Evolutionary conservation across 2,329 filamentous ascomycete genomes (phyloP), one percentile per base, ranked within the genome.

Genomic region (Canariomyces notabilis): DNA sequence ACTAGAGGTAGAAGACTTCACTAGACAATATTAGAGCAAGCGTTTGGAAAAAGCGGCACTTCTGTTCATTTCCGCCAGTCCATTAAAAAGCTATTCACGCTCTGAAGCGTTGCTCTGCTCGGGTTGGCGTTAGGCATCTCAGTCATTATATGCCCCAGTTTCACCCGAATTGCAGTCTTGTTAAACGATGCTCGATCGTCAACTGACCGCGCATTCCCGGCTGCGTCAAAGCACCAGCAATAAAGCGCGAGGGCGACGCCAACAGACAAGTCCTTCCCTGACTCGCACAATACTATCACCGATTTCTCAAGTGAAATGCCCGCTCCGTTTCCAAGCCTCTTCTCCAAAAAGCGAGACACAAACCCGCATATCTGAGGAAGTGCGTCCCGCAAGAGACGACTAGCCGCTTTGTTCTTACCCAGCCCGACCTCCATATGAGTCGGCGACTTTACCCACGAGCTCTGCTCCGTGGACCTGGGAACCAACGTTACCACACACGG

Each of bases 11-110:
- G 26, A 44, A 42, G 32, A 42, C 23, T 29, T 26, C 11, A 19
- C 20, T 36, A 49, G 15, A 49, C 22, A 21, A 20, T 36, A 34
- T 47, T 16, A 5, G 32, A 53, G 51, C 34, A 48, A 9, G 16
- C 14, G 9, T 42, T 43, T 31, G 22, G 33, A 15, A 35, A 37
- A 32, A 37, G 32, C 9, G 26, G 8, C 26, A 21, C 12, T 31
- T 37, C 6, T 38, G 18, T 42, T 51, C 48, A 65, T 46, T 56
- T 66, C 37, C 61, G 60, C 65, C 68, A 72, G 46, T 75, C 75
- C 81, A 97, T 91, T 42, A 97, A 68, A 59, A 88, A 95, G 45
- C 87, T 87, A 65, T 97, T 96, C 5, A 97, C 85, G 56, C 88
- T 91, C 66, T 96, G 90, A 31, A 97, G 69, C 0, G 90, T 96